phyloP scores from a whole-genome alignment of 345 rosid genomes.

The Rhodomyrtus tomentosa region DNA sequence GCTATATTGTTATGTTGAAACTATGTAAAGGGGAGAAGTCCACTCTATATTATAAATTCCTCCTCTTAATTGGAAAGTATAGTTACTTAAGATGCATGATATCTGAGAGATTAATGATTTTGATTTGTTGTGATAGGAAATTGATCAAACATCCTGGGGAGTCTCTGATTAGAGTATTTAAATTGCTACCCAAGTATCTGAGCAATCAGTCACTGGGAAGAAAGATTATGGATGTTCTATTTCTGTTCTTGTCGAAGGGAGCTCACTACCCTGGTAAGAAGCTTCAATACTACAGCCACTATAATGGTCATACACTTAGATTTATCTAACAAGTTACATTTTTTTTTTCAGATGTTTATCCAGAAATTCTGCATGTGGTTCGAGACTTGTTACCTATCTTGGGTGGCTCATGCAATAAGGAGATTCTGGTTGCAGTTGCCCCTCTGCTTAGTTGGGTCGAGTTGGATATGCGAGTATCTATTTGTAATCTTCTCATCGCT shows the following conservation, averaged over 20 bases:
- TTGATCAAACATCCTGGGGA: slow-evolving; percentile 53
- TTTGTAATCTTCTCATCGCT: slow-evolving; percentile 63
- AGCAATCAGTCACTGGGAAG: slow-evolving; percentile 31
- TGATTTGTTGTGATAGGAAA: slow-evolving; percentile 38
- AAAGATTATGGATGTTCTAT: slow-evolving; percentile 60
- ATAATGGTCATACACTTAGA: background rate
- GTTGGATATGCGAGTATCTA: slow-evolving; percentile 40
- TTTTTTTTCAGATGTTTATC: slow-evolving; percentile 37
- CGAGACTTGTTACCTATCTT: slow-evolving; percentile 38
- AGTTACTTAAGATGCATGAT: background rate
- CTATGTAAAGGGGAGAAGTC: background rate
- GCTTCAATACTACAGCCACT: background rate
- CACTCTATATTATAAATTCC: background rate
- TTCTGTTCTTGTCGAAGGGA: slow-evolving; percentile 45
- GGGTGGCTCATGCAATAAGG: slow-evolving; percentile 30
- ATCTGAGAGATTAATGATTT: background rate
- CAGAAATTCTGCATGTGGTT: slow-evolving; percentile 48
- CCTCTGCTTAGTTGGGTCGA: slow-evolving; percentile 63
- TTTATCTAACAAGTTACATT: background rate
- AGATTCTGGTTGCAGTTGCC: slow-evolving; percentile 39
- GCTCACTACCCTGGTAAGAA: slow-evolving; percentile 49
- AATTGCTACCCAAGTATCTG: slow-evolving; percentile 50
- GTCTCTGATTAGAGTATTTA: slow-evolving; percentile 49
- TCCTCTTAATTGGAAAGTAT: background rate
- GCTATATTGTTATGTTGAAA: background rate